Evolutionary conservation across 1,139 yeast species (phyloP).

Genomic region (Kodamaea sp.): DNA sequence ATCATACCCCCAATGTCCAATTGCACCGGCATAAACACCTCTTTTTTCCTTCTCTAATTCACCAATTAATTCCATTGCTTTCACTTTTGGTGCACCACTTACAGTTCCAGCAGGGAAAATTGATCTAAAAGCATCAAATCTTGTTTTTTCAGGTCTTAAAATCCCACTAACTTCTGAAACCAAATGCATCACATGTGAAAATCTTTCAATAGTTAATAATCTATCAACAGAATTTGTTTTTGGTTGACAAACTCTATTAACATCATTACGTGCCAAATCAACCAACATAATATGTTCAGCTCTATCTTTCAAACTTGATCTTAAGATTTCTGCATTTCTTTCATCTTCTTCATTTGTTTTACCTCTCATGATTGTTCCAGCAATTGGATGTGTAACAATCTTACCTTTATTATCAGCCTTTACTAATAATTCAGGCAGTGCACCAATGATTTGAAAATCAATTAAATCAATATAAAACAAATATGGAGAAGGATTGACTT

Average conservation of each 20-base stretch:
- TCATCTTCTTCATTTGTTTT: slow-evolving; percentile 90
- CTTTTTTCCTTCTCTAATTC: slow-evolving; percentile 88
- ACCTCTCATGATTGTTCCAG: slow-evolving; percentile 93
- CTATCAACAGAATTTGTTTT: slow-evolving; percentile 80
- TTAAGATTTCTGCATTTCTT: slow-evolving; percentile 65
- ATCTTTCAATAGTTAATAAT: slow-evolving; percentile 82
- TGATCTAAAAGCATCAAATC: slow-evolving; percentile 95
- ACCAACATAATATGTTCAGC: slow-evolving; percentile 99
- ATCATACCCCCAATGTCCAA: slow-evolving; percentile 97
- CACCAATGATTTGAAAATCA: slow-evolving; percentile 94
- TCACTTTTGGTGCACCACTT: slow-evolving; percentile 95
- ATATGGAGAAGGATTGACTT: slow-evolving; percentile 96
- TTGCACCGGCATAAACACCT: slow-evolving; percentile 98
- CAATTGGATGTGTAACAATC: slow-evolving; percentile 92
- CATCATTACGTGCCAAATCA: slow-evolving; percentile 92
- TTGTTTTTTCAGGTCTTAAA: slow-evolving; percentile 72
- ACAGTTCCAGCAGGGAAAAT: slow-evolving; percentile 99
- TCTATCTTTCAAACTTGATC: slow-evolving; percentile 82
- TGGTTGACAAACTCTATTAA: slow-evolving; percentile 92
- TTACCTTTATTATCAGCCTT: slow-evolving; percentile 70
- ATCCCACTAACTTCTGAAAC: slow-evolving; percentile 95
- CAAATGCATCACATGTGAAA: slow-evolving; percentile 96
- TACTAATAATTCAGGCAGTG: slow-evolving; percentile 91
- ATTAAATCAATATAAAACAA: slow-evolving; percentile 87
- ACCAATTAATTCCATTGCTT: slow-evolving; percentile 91